Conservation (phyloP, 1,139 yeast species). For the Ogataea hybrid region DNA sequence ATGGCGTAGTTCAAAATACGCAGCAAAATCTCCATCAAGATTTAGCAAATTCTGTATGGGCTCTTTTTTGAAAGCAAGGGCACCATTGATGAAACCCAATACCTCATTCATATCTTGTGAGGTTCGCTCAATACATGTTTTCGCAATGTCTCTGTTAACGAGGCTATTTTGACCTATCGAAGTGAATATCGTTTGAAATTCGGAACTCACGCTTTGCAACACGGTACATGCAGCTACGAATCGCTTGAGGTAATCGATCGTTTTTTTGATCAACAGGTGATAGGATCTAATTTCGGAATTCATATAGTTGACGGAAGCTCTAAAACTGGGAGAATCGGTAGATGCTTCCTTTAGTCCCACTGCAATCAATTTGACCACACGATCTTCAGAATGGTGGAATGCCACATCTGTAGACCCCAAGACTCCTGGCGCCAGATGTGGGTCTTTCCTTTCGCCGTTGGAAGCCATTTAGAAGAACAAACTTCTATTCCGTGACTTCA, state of each 20-base stretch:
- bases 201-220: conserved; percentile 16
- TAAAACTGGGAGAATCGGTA: conserved; percentile 84
- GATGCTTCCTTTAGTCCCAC: conserved; percentile 90
- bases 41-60: conserved; percentile 41
- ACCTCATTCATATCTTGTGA: conserved; percentile 52
- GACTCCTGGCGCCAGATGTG: not conserved
- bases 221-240: conserved; percentile 38
- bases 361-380: conserved; percentile 58
- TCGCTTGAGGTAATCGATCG: conserved; percentile 51
- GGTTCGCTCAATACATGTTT: conserved; percentile 68
- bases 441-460: not conserved
- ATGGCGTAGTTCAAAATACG: conserved; percentile 52
- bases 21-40: conserved; percentile 45
- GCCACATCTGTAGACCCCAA: not conserved
- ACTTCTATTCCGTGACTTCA: too few relatives aligned
- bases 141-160: conserved; percentile 37
- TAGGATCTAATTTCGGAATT: conserved; percentile 66
- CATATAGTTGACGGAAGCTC: conserved; percentile 72
- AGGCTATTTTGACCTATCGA: conserved; percentile 17
- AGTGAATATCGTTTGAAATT: conserved; percentile 16
- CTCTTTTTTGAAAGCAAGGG: too few relatives aligned
- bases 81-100: conserved; percentile 48
- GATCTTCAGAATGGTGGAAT: conserved; percentile 12
- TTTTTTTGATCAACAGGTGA: conserved; percentile 67
- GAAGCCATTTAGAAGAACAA: not conserved